phyloP scores from a whole-genome alignment of 768 basidiomycete genomes.

The Boletus reticuloceps region DNA sequence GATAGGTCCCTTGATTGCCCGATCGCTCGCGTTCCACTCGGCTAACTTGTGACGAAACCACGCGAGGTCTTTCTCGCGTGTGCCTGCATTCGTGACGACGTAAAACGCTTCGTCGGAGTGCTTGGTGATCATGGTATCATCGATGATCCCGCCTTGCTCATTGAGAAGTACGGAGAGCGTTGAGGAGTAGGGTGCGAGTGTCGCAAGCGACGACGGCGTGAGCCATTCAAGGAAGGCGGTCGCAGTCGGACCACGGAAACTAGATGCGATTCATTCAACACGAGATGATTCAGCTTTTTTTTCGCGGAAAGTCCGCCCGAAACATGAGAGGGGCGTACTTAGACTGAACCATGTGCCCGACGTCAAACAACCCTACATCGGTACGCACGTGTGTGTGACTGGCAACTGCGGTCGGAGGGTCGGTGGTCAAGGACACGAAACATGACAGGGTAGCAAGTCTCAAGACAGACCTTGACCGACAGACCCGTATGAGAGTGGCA shows the following conservation, averaged over 20 bases:
- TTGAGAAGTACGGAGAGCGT: slow-evolving; percentile 90
- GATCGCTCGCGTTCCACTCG: slow-evolving; percentile 72
- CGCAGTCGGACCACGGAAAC: slow-evolving; percentile 78
- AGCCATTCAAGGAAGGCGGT: slow-evolving; percentile 86
- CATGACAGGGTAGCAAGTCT: neutral
- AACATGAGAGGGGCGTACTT: slow-evolving; percentile 47
- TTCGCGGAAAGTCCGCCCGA: neutral
- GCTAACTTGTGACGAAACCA: slow-evolving; percentile 69
- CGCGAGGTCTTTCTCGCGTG: slow-evolving; percentile 74
- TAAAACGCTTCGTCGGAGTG: slow-evolving; percentile 81
- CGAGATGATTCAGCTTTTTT: neutral
- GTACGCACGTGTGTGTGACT: slow-evolving; percentile 88
- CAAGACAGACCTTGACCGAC: slow-evolving; percentile 68
- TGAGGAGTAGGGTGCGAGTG: slow-evolving; percentile 69
- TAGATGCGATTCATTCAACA: slow-evolving; percentile 27
- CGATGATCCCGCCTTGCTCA: slow-evolving; percentile 89
- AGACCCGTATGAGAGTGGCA: slow-evolving; percentile 86
- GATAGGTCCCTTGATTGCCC: slow-evolving; percentile 55
- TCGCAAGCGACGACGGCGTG: slow-evolving; percentile 76
- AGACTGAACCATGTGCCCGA: slow-evolving; percentile 97
- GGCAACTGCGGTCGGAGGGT: slow-evolving; percentile 51
- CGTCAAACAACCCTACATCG: slow-evolving; percentile 88
- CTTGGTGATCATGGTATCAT: slow-evolving; percentile 91
- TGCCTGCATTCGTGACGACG: slow-evolving; percentile 94
- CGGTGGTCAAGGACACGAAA: slow-evolving; percentile 13